Evolutionary conservation across 805 yeast species (phyloP), one percentile per base, ranked within the genome.

Genomic region (Sungouiozyma ichnusensis): DNA sequence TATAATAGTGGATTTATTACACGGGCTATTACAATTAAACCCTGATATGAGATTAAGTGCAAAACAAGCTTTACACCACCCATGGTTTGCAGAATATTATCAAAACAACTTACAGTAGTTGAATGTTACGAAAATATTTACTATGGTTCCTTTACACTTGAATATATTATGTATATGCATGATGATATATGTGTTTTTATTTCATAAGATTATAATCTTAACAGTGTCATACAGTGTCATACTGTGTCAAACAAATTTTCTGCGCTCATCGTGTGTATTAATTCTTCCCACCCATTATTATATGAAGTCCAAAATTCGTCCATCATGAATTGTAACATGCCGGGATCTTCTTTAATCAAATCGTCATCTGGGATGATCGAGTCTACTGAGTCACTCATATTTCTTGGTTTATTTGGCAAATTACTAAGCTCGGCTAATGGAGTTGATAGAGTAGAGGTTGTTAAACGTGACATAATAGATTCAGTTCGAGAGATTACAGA

Each of bases 11-110:
- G 64, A 60, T 42, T 47, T 62, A 8, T 35, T 62, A 32, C 57
- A 54, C 20, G 64, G 62, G 0, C 55, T 75, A 45, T 56, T 75
- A 37, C 78, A 74, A 51, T 52, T 74, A 54, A 69, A 70, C 36
- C 81, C 81, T 1, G 79, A 74, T 46, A 59, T 60, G 46, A 63
- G 81, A 40, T 63, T 75, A 11, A 62, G 73, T 19, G 79, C 79
- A 3, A 62, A 69, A 32, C 75, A 71, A 46, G 77, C 79, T 3
- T 56, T 75, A 44, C 70, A 68, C 45, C 79, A 62, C 39, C 62
- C 65, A 3, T 62, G 65, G 63, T 62, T 62, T 41, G 55, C 62
- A 8, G 65, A 62, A 44, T 58, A 61, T 42, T 58, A 57, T 18
- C 58, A 55, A 44, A 52, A 45, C 29, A 24, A 24, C 11, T 6